phyloP scores from a whole-genome alignment of 2,329 filamentous ascomycete species.

The Aspergillus oerlinghausenensis region DNA sequence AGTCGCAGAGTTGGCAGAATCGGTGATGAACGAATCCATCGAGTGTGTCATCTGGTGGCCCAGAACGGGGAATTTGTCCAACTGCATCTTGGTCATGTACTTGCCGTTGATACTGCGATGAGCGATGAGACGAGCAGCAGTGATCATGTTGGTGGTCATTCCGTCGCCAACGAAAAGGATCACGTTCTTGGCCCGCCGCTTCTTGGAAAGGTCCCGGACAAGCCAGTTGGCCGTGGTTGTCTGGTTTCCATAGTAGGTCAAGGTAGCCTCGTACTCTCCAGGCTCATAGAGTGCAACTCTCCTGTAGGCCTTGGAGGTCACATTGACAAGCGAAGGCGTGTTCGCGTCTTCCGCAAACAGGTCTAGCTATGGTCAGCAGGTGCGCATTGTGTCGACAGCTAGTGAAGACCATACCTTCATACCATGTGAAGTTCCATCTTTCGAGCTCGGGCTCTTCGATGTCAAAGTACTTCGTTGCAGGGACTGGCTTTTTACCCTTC shows the following conservation, averaged over 20 bases:
- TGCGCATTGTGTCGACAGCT: background rate
- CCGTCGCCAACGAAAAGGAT: conserved; percentile 76
- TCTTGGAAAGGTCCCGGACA: conserved; percentile 64
- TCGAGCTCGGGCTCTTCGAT: conserved; percentile 67
- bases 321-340: conserved; percentile 69
- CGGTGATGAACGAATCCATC: conserved; percentile 78
- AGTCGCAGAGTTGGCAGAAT: conserved; percentile 79
- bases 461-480: conserved; percentile 64
- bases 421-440: conserved; percentile 81
- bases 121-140: conserved; percentile 70
- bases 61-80: conserved; percentile 81
- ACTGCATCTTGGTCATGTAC: conserved; percentile 68
- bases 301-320: conserved; percentile 74
- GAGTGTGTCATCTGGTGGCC: conserved; percentile 89
- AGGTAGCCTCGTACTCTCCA: conserved; percentile 70
- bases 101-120: conserved; percentile 82
- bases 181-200: conserved; percentile 77
- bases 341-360: conserved; percentile 70
- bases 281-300: conserved; percentile 72
- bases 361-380: conserved; percentile 41
- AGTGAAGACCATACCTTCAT: conserved; percentile 53
- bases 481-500: conserved; percentile 50
- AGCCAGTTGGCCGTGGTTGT: conserved; percentile 71
- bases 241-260: conserved; percentile 69
- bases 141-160: conserved; percentile 50